Base-by-base conservation (phyloP, 2,329 filamentous ascomycete genomes). In the Macrophomina pseudophaseolina region DNA sequence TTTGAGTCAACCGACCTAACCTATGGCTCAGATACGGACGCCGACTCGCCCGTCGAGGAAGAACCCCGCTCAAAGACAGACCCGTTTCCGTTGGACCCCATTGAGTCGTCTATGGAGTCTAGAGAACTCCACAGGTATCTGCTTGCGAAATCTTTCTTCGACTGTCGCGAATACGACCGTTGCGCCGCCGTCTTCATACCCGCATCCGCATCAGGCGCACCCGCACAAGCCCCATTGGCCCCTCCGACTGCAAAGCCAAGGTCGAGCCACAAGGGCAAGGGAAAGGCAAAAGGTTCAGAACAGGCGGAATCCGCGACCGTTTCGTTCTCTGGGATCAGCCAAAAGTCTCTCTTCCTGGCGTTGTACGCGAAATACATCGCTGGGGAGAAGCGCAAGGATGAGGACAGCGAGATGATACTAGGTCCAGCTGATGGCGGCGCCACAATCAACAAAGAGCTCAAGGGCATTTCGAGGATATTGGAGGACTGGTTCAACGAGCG, bases 391-490 rank as follows among this genome's bases (percentile, higher is more conserved):
- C 89, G 92, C 70, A 97, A 94, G 79, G 92, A 97, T 73, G 95
- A 99, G 78, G 94, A 98, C 67, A 93, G 92, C 28, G 95, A 99
- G 80, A 97, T 97, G 91, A 92, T 99, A 60, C 88, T 98, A 80
- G 95, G 95, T 0, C 94, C 95, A 1, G 90, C 94, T 67, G 95
- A 99, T 78, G 89, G 93, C 14, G 93, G 94, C 1, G 89, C 90
- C 38, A 91, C 92, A 1, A 80, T 88, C 67, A 99, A 99, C 77
- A 93, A 93, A 76, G 93, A 98, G 76, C 81, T 99, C 35, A 84
- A 91, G 2, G 85, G 87, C 0, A 87, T 98, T 44, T 89, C 91
- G 23, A 87, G 90, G 6, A 90, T 91, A 38, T 82, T 99, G 38
- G 89, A 95, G 70, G 86, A 87, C 28, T 97, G 93, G 90, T 94